Evolutionary conservation across 2,329 filamentous ascomycete genomes (phyloP), one percentile per base, ranked within the genome.

Genomic region (Cytospora paraplurivora): DNA sequence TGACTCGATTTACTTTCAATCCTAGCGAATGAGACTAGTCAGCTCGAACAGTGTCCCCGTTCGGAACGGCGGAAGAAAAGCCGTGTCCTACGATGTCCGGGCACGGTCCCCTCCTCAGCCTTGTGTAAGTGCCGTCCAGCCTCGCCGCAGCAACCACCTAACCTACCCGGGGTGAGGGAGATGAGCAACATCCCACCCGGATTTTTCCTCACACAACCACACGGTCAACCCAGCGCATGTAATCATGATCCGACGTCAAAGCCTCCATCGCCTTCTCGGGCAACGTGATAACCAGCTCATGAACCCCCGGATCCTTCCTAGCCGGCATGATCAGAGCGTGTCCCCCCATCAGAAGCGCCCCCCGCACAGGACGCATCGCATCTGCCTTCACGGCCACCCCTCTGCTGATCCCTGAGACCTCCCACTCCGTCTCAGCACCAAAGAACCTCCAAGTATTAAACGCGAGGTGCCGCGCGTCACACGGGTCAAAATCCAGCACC

Each of bases 401-500:
- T 4, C 27, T 4, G 27, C 2, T 59, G n/a, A 56, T 37, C 19
- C 73, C 73, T 0, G 74, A 71, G 13, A 76, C 68, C 7, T 55
- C 34, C 71, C 78, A 81, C 65, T 72, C 67, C 6, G 75, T 73
- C 63, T 80, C 77, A 27, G 74, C 76, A 1, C 44, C 44, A 7
- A 47, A 11, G n/a, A 19, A 17, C 7, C 44, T 7, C 44, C 44
- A 47, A 2, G 44, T 79, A 66, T 81, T 81, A 71, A 81, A 77
- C 12, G 74, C 74, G 47, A 81, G 71, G 49, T 75, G 72, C 56
- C 75, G 72, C 2, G 76, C 74, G 53, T 75, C 72, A n/a, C 76
- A 71, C 32, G 77, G 76, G 62, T 79, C 77, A 62, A 77, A 74
- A 19, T 74, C 72, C 27, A 80, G 71, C 15, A 78, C 78, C 38